These are phyloP conservation scores for Calamus simplicifolius DNA, from an alignment of 176 grass and related monocot genomes.

Conservation along the genomic window DNA sequence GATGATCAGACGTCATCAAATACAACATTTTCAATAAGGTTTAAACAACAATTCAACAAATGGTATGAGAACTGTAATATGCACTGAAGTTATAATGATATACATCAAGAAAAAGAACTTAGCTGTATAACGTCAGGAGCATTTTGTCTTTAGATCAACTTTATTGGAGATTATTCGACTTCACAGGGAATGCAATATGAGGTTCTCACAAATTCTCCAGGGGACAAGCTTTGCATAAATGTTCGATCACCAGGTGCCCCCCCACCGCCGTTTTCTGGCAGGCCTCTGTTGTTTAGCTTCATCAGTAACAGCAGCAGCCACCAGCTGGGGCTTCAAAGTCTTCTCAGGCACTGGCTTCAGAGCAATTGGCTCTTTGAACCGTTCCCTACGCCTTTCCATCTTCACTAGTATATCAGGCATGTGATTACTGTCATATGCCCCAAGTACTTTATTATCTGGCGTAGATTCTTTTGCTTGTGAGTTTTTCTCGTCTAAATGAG, in stretches of 20 bases:
- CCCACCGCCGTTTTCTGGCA: conserved; percentile 65
- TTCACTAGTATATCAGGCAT: conserved; percentile 61
- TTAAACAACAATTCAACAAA: no score
- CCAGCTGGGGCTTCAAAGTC: conserved; percentile 13
- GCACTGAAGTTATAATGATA: no score
- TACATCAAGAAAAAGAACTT: no score
- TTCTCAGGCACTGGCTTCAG: conserved; percentile 19
- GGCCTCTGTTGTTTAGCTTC: conserved; percentile 56
- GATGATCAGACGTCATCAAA: no score
- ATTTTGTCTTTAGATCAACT: no score
- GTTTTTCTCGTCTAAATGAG: conserved; percentile 8
- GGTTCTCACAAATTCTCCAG: background rate
- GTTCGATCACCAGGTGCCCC: background rate
- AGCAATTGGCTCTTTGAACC: conserved; percentile 53
- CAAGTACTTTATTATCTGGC: conserved; percentile 15
- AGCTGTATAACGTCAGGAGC: no score
- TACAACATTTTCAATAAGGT: no score
- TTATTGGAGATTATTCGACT: no score
- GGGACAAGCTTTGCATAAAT: no score
- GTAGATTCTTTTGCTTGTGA: conserved; percentile 16
- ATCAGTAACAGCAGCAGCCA: conserved; percentile 21
- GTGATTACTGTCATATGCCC: conserved; percentile 21
- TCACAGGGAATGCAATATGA: no score
- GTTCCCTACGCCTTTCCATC: conserved; percentile 81
- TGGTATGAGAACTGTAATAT: no score